Evolutionary conservation across 768 basidiomycete species (phyloP).

Genomic region (Termitomyces sp.): DNA sequence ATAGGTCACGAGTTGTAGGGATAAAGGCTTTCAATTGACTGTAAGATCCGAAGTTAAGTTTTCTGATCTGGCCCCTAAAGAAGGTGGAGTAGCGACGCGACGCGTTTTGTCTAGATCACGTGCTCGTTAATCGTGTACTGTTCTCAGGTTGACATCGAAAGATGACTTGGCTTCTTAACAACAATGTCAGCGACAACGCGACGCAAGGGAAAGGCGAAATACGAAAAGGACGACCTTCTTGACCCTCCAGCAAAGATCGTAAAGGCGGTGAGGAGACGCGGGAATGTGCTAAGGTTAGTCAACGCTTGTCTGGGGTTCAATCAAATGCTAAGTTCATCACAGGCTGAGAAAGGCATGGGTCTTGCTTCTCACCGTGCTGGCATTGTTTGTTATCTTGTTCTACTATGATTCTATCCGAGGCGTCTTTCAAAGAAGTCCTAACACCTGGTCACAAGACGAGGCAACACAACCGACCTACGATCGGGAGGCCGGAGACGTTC

Average conservation of each 20-base stretch:
- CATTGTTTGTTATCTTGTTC: background rate
- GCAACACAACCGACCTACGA: background rate
- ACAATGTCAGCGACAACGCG: slow-evolving; percentile 13
- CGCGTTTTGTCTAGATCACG: background rate
- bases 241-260: slow-evolving; percentile 11
- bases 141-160: slow-evolving; percentile 4
- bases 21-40: background rate
- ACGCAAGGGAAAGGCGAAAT: slow-evolving; percentile 13
- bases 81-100: background rate
- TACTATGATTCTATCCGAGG: slow-evolving; percentile 3
- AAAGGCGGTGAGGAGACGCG: background rate
- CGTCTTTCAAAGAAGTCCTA: background rate
- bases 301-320: background rate
- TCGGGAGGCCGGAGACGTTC: background rate
- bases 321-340: background rate
- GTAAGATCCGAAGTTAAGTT: background rate
- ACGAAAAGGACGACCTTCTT: slow-evolving; percentile 10
- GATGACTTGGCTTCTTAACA: background rate
- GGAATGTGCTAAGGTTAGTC: background rate
- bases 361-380: background rate
- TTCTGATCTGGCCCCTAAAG: background rate
- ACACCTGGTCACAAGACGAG: background rate
- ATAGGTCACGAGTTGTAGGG: background rate
- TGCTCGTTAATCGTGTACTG: slow-evolving; percentile 1
- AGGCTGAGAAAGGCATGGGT: slow-evolving; percentile 1